These are phyloP conservation scores for Codiaeum variegatum DNA, from an alignment of 441 rosid species.

Conservation along the genomic window DNA sequence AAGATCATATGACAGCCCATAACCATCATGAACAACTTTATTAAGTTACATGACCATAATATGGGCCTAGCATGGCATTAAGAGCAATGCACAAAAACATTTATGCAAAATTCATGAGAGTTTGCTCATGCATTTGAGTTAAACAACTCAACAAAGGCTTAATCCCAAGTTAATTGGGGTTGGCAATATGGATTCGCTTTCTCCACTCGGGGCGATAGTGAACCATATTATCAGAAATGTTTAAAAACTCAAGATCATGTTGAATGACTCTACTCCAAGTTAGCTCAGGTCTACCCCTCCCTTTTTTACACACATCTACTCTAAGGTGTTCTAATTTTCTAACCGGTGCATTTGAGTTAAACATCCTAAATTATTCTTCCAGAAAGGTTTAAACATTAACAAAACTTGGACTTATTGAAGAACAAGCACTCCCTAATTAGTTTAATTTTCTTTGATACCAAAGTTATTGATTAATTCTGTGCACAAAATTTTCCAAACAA, in stretches of 20 bases:
- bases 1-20: neutral
- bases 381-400: neutral
- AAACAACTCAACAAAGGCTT: no score
- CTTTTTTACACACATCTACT: no score
- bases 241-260: no score
- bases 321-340: no score
- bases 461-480: slow-evolving; percentile 1
- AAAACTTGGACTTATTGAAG: neutral
- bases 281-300: no score
- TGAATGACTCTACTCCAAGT: no score
- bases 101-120: neutral
- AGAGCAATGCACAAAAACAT: neutral
- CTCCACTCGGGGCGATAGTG: no score
- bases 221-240: no score
- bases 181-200: no score
- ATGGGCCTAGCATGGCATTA: neutral
- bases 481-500: neutral
- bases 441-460: neutral
- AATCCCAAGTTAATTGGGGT: no score
- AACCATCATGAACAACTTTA: neutral
- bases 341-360: neutral
- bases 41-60: neutral
- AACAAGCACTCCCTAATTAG: neutral
- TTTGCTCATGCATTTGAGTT: neutral
- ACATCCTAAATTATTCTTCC: neutral